These are phyloP conservation scores for Fraxinus excelsior DNA, from an alignment of 257 asterid genomes.

Conservation along the genomic window DNA sequence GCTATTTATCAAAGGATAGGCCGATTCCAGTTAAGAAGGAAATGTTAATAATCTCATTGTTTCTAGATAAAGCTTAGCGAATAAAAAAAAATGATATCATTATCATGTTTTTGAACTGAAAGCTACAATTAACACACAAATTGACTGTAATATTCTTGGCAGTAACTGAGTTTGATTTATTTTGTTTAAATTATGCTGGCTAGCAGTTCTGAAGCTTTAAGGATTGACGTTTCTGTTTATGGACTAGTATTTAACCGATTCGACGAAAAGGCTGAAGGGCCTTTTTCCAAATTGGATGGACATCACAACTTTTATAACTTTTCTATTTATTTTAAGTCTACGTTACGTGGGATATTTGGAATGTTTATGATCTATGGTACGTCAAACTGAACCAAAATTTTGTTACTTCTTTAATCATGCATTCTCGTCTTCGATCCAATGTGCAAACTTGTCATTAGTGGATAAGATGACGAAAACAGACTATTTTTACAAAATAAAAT, in stretches of 20 bases:
- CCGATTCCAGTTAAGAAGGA: not conserved
- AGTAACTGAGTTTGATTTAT: not conserved
- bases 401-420: too few species aligned
- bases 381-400: not conserved
- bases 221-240: slow-evolving; percentile 78
- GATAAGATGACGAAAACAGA: not conserved
- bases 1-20: not conserved
- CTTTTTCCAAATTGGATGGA: slow-evolving; percentile 91
- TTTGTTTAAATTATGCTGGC: slow-evolving; percentile 50
- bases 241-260: slow-evolving; percentile 62
- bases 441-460: not conserved
- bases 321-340: not conserved
- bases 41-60: too few species aligned
- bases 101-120: too few species aligned
- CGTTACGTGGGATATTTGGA: not conserved
- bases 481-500: not conserved
- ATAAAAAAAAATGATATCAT: too few species aligned
- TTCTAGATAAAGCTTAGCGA: too few species aligned
- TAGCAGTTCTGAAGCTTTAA: slow-evolving; percentile 55
- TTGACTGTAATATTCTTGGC: not conserved
- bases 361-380: not conserved
- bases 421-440: too few species aligned
- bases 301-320: slow-evolving; percentile 68
- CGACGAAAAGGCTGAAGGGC: slow-evolving; percentile 66
- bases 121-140: not conserved